Conservation (phyloP, 2,329 filamentous ascomycete species). For the Sordariomycetes sp. region DNA sequence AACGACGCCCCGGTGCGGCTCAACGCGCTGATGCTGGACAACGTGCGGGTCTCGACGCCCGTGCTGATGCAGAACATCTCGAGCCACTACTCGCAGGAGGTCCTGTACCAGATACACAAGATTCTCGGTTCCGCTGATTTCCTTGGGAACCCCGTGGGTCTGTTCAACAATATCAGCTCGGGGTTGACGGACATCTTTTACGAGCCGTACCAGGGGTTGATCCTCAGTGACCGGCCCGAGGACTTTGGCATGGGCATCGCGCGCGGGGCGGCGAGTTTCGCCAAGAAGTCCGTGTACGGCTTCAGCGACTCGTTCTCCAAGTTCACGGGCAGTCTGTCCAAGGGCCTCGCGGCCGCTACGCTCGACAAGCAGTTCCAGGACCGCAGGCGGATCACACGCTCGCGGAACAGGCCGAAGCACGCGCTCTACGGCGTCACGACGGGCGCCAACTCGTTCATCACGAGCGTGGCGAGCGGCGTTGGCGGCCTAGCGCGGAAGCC, state of each 20-base stretch:
- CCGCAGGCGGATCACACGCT: constrained; percentile 81
- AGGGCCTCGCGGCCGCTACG: constrained; percentile 87
- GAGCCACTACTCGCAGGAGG: constrained; percentile 94
- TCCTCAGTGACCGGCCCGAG: constrained; percentile 90
- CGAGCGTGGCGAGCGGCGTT: constrained; percentile 83
- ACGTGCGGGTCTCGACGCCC: constrained; percentile 78
- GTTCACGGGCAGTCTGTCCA: constrained; percentile 92
- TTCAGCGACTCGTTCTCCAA: constrained; percentile 97
- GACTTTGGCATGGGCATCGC: constrained; percentile 92
- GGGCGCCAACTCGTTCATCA: constrained; percentile 89
- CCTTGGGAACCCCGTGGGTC: constrained; percentile 87
- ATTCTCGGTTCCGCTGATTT: constrained; percentile 96
- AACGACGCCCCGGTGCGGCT: constrained; percentile 92
- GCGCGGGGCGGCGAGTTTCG: constrained; percentile 90
- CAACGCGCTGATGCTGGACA: constrained; percentile 89
- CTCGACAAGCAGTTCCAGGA: constrained; percentile 99
- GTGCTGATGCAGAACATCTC: constrained; percentile 77
- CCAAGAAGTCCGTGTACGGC: constrained; percentile 97
- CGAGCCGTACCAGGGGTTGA: constrained; percentile 94
- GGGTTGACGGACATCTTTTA: constrained; percentile 98
- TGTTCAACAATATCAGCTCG: constrained; percentile 97
- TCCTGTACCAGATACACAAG: constrained; percentile 90
- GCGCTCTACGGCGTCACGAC: constrained; percentile 92
- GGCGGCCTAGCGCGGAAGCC: constrained; percentile 89
- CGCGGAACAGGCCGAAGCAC: constrained; percentile 90